phyloP scores from a whole-genome alignment of 768 basidiomycete genomes.

The Mycena latifolia region DNA sequence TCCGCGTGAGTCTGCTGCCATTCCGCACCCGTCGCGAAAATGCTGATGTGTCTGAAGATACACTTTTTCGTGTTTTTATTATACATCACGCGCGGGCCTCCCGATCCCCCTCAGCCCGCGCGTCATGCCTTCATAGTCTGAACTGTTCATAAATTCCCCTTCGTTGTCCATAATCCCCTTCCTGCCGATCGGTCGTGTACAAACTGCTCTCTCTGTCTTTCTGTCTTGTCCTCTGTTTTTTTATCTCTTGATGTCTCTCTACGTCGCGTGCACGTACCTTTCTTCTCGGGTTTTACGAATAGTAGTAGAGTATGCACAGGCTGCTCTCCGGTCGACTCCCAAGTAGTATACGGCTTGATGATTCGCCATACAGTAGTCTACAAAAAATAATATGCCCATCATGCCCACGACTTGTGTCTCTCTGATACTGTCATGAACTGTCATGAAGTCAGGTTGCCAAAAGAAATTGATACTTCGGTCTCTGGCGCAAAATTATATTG shows the following conservation, averaged over 20 bases:
- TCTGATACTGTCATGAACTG: too few species aligned
- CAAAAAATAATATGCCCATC: conserved; percentile 32
- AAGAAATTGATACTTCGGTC: too few species aligned
- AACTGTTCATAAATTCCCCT: conserved; percentile 25
- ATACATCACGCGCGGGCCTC: conserved; percentile 3
- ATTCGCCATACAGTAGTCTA: conserved; percentile 33
- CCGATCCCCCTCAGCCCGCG: conserved; percentile 1
- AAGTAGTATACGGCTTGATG: conserved; percentile 27
- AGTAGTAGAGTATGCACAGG: conserved; percentile 30
- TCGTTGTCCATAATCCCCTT: conserved; percentile 24
- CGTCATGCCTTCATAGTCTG: not conserved
- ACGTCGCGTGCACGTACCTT: conserved; percentile 15
- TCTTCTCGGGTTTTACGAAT: conserved; percentile 27
- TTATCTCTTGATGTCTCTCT: conserved; percentile 33
- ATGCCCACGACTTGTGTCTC: too few species aligned
- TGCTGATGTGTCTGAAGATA: conserved; percentile 8
- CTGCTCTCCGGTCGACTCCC: conserved; percentile 24
- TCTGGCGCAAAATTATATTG: too few species aligned
- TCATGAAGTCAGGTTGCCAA: too few species aligned
- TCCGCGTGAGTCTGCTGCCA: conserved; percentile 28
- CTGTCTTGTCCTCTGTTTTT: conserved; percentile 22
- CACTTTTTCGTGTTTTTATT: conserved; percentile 26
- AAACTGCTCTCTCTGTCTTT: conserved; percentile 25
- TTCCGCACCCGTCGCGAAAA: not conserved
- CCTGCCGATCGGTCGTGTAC: conserved; percentile 21